Base-by-base conservation (phyloP, 352 stramenopile genomes). In the Peronospora tabacina region DNA sequence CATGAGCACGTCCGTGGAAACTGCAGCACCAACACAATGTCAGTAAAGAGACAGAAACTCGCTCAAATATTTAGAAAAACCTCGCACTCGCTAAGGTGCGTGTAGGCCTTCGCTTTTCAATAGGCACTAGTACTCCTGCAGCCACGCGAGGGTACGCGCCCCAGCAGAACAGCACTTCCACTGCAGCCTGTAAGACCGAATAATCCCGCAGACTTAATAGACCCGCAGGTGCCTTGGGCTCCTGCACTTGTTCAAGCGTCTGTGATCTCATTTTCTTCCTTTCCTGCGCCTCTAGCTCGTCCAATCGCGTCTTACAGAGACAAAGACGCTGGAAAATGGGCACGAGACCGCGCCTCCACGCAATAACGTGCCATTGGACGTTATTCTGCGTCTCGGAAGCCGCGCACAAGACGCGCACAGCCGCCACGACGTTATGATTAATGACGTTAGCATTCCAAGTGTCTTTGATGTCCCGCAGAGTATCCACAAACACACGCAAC, bases 181-280 rank as follows among this genome's bases (percentile, higher is more conserved):
- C 52, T 9, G 74, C 76, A 2, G 82, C 80, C 58, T 94, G 82
- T 20, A 94, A 66, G 44, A 82, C 68, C 15, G 80, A 86, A 69
- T 90, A 91, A 56, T 94, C 82, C 2, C 80, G 74, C 26, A 94
- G 60, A 68, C 82, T 94, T 22, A 94, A 60, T 35, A 94, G 62
- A 38, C 77, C 78, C 2, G 58, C 61, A 5, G 82, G 80, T 13
- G 80, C 80, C 32, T 62, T 65, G 5, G 72, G 72, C 30, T 48
- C 65, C 19, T 65, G 48, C 10, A 24, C 58, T 44, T 58, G 41
- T 28, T 19, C 39, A 3, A 43, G 3, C 8, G 30, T 58, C 48
- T 24, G 13, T 34, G 45, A 42, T 0, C 28, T 20, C 37, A 51
- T 42, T 40, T 48, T 12, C 19, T 54, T 36, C 20, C 22, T 59